Evolutionary conservation across 2,329 filamentous ascomycete species (phyloP), one percentile per base, ranked within the genome.

Genomic region (Ceratocystis alfenasii): DNA sequence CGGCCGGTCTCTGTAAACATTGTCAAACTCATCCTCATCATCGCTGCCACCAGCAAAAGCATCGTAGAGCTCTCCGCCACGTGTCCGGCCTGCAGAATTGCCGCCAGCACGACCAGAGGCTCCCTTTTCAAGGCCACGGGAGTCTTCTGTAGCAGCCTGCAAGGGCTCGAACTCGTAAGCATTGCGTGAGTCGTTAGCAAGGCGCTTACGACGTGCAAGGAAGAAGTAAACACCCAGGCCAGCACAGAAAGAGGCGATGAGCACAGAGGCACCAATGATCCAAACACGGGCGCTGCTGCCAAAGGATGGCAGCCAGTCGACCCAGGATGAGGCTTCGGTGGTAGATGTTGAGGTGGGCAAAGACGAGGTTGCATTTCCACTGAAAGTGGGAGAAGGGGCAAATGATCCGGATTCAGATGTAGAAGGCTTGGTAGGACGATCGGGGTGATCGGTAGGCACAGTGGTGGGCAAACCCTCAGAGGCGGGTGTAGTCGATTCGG

Each of bases 91-190:
- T 30, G 71, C 72, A 7, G 79, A 75, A 67, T 75, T 74, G 28
- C 12, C 22, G 17, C 25, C 53, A 30, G 12, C 53, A 30, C 53
- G 53, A 3, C 53, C 53, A 12, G 53, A 30, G 68, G 65, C 74
- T 68, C 72, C 76, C 65, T 69, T 69, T 63, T 69, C 69, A 64
- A 77, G 78, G 3, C 84, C 74, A 33, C 81, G 80, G 70, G 86
- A 79, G 17, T 81, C 79, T 70, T 95, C 91, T 25, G 53, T 15
- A 22, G 90, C 88, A 66, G 92, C 88, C 71, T 94, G 87, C 61
- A 99, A 81, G 69, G 96, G 87, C 76, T 96, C 92, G 70, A 99
- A 99, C 71, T 96, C 93, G 75, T 96, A 97, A 73, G 87, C 87
- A 71, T 93, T 89, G 62, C 89, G 84, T 2, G 86, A 81, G 74